Conservation (phyloP, 257 asterid genomes). For the Solanum acaule region DNA sequence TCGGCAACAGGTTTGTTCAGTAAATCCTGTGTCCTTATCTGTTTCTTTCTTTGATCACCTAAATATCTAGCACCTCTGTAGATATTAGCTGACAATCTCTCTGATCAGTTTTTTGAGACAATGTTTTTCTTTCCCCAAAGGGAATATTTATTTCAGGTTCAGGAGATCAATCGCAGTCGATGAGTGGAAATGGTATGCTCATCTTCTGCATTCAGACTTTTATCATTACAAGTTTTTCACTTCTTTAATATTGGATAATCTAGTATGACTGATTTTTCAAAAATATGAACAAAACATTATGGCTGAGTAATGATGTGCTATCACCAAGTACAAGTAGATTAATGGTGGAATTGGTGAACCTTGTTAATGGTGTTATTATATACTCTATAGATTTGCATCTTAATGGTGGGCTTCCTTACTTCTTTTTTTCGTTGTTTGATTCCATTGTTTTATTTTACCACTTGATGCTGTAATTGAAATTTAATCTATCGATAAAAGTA, state of each 20-base stretch:
- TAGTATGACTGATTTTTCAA: neutral
- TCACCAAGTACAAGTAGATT: neutral
- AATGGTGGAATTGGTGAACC: neutral
- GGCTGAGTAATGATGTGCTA: neutral
- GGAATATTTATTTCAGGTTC: conserved; percentile 95
- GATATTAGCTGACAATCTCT: neutral
- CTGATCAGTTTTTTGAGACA: neutral
- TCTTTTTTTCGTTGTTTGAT: neutral
- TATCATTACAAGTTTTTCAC: neutral
- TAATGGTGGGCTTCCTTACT: neutral
- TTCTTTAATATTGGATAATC: neutral
- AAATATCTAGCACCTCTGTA: neutral
- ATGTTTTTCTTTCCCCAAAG: conserved; percentile 29
- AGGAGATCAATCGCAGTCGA: conserved; percentile 89
- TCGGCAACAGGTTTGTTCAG: conserved; percentile 73
- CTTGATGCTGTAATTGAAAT: neutral
- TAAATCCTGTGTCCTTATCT: neutral
- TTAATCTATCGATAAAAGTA: neutral
- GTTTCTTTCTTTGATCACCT: neutral
- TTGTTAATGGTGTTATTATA: neutral
- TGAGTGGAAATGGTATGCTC: conserved; percentile 80
- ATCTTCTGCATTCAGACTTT: conserved; percentile 14
- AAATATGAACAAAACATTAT: neutral
- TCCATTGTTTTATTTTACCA: neutral
- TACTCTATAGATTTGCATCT: neutral